Conservation (phyloP, 352 stramenopile genomes). For the Thraustochytrium sp. region DNA sequence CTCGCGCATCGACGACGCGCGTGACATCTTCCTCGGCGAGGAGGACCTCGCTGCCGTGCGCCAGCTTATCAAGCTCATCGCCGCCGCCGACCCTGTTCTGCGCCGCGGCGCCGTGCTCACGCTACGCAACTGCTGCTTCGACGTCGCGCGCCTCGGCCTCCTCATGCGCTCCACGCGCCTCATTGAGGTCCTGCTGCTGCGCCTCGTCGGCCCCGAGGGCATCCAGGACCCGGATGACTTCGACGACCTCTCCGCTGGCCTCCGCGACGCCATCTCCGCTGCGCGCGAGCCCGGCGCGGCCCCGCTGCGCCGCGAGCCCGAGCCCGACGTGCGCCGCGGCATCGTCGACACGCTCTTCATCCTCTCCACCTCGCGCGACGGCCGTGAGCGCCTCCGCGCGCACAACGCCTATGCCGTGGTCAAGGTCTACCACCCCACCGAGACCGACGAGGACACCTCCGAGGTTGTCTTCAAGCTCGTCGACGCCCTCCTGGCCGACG, state of each 20-base stretch:
- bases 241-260: background rate
- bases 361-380: conserved; percentile 2
- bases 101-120: conserved; percentile 22
- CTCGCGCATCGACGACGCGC: conserved; percentile 16
- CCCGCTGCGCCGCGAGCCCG: background rate
- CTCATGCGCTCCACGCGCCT: background rate
- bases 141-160: background rate
- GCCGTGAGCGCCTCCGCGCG: background rate
- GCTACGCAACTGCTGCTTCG: conserved; percentile 47
- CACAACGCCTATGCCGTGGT: conserved; percentile 37
- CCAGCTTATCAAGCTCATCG: background rate
- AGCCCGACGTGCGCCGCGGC: conserved; percentile 2
- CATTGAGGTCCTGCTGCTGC: conserved; percentile 16
- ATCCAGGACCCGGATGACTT: background rate
- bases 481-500: conserved; percentile 15
- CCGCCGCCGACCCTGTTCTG: background rate
- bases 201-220: conserved; percentile 39
- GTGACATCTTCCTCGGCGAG: conserved; percentile 10
- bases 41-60: background rate
- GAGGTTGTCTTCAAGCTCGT: conserved; percentile 43
- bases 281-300: background rate
- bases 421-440: conserved; percentile 32
- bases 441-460: conserved; percentile 36
- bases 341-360: conserved; percentile 46
- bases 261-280: background rate